Percentiles rank a stretch among this genome's conserved stretches.
phyloP scores from a whole-genome alignment of 768 basidiomycete species.

The Mycena galericulata region DNA sequence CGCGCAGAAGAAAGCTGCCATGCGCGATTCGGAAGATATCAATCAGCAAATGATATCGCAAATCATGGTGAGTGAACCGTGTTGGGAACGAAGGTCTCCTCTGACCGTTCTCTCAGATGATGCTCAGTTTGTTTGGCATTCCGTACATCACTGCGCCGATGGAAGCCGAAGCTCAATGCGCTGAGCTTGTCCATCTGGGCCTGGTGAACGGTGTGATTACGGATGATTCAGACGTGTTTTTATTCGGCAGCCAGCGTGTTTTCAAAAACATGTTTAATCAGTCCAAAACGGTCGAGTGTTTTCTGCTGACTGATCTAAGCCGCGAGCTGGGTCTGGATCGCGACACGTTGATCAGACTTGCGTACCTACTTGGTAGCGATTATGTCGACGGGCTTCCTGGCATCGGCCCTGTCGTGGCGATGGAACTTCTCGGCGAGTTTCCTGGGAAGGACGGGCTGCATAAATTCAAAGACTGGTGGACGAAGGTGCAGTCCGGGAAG shows the following conservation, averaged over 20 bases:
- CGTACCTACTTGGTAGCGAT: conserved; percentile 96
- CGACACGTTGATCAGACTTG: conserved; percentile 87
- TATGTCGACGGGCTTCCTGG: conserved; percentile 94
- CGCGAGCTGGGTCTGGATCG: conserved; percentile 91
- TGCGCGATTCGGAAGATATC: conserved; percentile 95
- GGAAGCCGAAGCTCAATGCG: conserved; percentile 99
- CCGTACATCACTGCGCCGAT: conserved; percentile 99
- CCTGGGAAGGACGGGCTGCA: conserved; percentile 86
- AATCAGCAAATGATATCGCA: conserved; percentile 96
- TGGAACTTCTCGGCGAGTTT: conserved; percentile 96
- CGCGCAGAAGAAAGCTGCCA: conserved; percentile 86
- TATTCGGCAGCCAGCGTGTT: conserved; percentile 95
- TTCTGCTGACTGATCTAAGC: conserved; percentile 83
- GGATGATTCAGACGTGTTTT: conserved; percentile 98
- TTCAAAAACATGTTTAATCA: conserved; percentile 99
- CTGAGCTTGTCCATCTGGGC: conserved; percentile 84
- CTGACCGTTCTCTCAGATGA: conserved; percentile 63
- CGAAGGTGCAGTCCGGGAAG: conserved; percentile 88
- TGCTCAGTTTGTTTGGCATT: conserved; percentile 95
- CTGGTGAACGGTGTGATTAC: conserved; percentile 98
- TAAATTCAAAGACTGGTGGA: conserved; percentile 95
- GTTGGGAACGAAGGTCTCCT: background rate
- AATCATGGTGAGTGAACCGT: conserved; percentile 64
- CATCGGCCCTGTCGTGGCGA: conserved; percentile 94
- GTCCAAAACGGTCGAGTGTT: conserved; percentile 98